Percentiles rank a stretch among this genome's conserved stretches.
Evolutionary conservation across 2,329 filamentous ascomycete species (phyloP).

Genomic region (Tolypocladium pustulatum): DNA sequence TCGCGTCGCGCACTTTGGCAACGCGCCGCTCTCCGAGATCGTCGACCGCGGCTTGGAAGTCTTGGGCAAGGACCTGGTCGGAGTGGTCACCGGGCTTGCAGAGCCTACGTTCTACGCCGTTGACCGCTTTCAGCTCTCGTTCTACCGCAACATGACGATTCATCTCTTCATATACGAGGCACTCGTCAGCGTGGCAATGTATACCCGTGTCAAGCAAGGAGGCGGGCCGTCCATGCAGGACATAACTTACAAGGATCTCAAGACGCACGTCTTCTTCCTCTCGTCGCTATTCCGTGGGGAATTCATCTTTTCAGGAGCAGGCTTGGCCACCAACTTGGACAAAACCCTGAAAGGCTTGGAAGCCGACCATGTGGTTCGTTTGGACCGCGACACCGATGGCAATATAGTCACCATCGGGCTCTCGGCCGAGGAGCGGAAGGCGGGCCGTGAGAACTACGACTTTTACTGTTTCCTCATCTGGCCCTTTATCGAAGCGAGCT

Average conservation of each 20-base stretch:
- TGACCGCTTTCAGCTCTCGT: constrained; percentile 92
- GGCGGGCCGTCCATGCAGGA: constrained; percentile 75
- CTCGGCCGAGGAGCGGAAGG: constrained; percentile 61
- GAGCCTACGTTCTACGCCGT: constrained; percentile 94
- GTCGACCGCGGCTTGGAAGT: constrained; percentile 87
- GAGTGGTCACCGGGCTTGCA: constrained; percentile 64
- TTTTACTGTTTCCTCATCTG: constrained; percentile 99
- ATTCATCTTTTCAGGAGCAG: constrained; percentile 91
- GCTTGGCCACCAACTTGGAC: constrained; percentile 68
- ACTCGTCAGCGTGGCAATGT: constrained; percentile 81
- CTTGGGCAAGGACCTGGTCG: constrained; percentile 79
- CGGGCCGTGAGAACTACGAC: constrained; percentile 87
- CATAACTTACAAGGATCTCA: constrained; percentile 63
- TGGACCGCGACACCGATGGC: constrained; percentile 46
- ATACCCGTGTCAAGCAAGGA: constrained; percentile 80
- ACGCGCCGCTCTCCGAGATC: constrained; percentile 66
- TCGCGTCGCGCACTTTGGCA: constrained; percentile 86
- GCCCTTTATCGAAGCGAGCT: constrained; percentile 93
- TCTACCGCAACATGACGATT: constrained; percentile 99
- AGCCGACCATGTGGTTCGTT: constrained; percentile 62
- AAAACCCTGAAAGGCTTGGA: constrained; percentile 71
- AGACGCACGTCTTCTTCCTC: constrained; percentile 75
- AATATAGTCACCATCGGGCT: constrained; percentile 62
- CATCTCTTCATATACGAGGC: constrained; percentile 94
- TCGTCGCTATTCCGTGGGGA: constrained; percentile 91